phyloP scores from a whole-genome alignment of 1,139 yeast species.

The Arxiozyma telluris region DNA sequence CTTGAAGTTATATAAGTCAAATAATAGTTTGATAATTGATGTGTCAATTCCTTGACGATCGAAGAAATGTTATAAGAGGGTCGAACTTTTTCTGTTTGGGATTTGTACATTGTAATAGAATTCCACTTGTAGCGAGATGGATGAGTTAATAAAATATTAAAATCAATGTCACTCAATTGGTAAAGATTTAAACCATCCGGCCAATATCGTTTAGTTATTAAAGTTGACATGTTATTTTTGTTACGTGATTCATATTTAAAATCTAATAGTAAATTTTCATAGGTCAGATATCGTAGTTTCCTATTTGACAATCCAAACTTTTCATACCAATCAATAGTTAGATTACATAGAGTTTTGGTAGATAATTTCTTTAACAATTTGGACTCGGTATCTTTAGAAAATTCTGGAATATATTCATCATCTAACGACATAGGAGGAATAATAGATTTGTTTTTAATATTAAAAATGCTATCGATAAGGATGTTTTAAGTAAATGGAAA shows the following conservation, averaged over 20 bases:
- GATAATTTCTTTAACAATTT: slow-evolving; percentile 17
- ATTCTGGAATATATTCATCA: slow-evolving; percentile 9
- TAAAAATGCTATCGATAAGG: not conserved
- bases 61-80: slow-evolving; percentile 33
- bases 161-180: slow-evolving; percentile 67
- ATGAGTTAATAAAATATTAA: slow-evolving; percentile 51
- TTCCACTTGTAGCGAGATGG: slow-evolving; percentile 50
- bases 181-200: slow-evolving; percentile 53
- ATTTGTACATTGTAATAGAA: slow-evolving; percentile 44
- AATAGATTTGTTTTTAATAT: too few species aligned
- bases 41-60: slow-evolving; percentile 28
- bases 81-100: slow-evolving; percentile 32
- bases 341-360: slow-evolving; percentile 11
- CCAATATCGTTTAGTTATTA: slow-evolving; percentile 49
- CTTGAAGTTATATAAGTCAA: slow-evolving; percentile 1
- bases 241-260: slow-evolving; percentile 1
- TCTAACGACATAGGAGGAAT: slow-evolving; percentile 1
- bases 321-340: slow-evolving; percentile 17
- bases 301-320: slow-evolving; percentile 10
- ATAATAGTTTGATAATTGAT: not conserved
- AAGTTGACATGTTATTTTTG: slow-evolving; percentile 14
- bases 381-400: slow-evolving; percentile 9
- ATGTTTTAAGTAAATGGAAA: too few species aligned
- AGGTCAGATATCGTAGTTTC: not conserved
- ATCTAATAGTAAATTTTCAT: not conserved